These are phyloP conservation scores for Avena eriantha DNA, from an alignment of 176 grass and related monocot genomes.

Conservation along the genomic window DNA sequence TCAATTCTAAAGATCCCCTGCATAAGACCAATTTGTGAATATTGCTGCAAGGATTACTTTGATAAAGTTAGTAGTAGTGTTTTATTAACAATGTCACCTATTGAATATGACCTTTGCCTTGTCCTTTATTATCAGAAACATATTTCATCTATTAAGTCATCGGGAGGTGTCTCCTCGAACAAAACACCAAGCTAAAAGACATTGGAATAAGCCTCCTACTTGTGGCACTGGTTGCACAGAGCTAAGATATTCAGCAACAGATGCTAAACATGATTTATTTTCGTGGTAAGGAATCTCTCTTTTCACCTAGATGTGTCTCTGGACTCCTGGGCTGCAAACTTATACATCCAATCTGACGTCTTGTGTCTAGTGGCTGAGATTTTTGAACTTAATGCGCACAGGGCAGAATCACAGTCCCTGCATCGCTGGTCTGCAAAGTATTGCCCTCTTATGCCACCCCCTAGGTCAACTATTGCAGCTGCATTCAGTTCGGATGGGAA, in stretches of 20 bases:
- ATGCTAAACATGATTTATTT: conserved; percentile 79
- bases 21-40: not conserved
- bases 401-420: conserved; percentile 92
- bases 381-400: conserved; percentile 48
- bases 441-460: conserved; percentile 90
- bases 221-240: conserved; percentile 41
- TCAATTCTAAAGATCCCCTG: conserved; percentile 3
- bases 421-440: conserved; percentile 78
- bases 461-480: conserved; percentile 98
- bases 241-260: conserved; percentile 59
- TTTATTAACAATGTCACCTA: conserved; percentile 30
- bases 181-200: conserved; percentile 77
- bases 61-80: not conserved
- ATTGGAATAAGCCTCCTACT: conserved; percentile 56
- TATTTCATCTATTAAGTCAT: conserved; percentile 78
- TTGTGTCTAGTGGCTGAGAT: not conserved
- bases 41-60: conserved; percentile 1
- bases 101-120: conserved; percentile 39
- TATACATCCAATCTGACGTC: conserved; percentile 9
- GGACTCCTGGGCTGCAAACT: not conserved
- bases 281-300: conserved; percentile 73
- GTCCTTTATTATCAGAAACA: conserved; percentile 60
- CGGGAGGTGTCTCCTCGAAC: conserved; percentile 84
- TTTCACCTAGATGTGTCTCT: conserved; percentile 27
- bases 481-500: conserved; percentile 97